Percentiles rank a stretch among this genome's conserved stretches.
Evolutionary conservation across 768 basidiomycete species (phyloP).

Genomic region (Mycena filopes): DNA sequence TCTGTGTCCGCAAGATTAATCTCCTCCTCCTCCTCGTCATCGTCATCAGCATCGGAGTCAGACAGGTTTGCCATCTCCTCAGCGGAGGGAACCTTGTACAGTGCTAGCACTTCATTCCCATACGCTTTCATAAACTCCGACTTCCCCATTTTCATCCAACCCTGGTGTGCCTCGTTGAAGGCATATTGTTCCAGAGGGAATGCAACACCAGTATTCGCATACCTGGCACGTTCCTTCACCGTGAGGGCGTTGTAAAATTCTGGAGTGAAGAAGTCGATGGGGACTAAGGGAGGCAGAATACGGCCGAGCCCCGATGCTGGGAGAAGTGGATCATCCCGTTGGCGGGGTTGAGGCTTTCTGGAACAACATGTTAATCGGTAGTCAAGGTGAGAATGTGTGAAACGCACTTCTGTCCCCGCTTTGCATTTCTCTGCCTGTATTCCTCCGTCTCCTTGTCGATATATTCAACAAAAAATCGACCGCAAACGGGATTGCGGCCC

Average conservation of each 20-base stretch:
- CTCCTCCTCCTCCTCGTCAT: slow-evolving; percentile 7
- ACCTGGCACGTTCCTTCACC: slow-evolving; percentile 4
- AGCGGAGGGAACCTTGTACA: slow-evolving; percentile 2
- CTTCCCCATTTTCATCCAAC: slow-evolving; percentile 9
- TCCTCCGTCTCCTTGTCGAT: slow-evolving; percentile 5
- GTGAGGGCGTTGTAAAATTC: slow-evolving; percentile 9
- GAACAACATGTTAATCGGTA: neutral
- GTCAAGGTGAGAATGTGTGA: neutral
- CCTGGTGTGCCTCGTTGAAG: neutral
- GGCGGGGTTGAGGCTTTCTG: neutral
- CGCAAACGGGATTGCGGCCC: neutral
- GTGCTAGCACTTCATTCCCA: neutral
- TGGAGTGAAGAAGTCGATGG: slow-evolving; percentile 8
- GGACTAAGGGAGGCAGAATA: slow-evolving; percentile 1
- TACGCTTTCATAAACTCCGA: neutral
- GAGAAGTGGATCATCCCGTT: neutral
- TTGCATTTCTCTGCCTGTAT: slow-evolving; percentile 12
- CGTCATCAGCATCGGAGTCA: slow-evolving; percentile 9
- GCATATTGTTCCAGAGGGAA: neutral
- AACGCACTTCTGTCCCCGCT: slow-evolving; percentile 7
- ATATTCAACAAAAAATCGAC: neutral
- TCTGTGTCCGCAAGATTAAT: neutral
- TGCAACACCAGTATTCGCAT: slow-evolving; percentile 4
- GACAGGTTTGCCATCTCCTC: neutral
- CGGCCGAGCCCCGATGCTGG: neutral